phyloP scores from a whole-genome alignment of 2,329 filamentous ascomycete species.

The Talaromyces pinophilus region DNA sequence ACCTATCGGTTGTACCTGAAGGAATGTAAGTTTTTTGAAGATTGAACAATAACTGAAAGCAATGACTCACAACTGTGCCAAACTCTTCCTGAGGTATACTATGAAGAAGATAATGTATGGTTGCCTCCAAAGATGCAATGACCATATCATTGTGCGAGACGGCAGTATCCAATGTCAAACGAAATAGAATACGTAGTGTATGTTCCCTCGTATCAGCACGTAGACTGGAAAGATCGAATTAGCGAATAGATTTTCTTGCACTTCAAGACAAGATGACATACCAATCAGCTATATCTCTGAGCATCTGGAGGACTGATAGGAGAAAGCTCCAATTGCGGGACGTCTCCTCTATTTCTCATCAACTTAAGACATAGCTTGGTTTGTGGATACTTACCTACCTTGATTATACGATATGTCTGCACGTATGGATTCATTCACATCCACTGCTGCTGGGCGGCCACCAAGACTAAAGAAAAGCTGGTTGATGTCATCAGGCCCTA shows the following conservation, averaged over 20 bases:
- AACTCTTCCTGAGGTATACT: slow-evolving; percentile 27
- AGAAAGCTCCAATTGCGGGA: slow-evolving; percentile 28
- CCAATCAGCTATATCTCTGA: slow-evolving; percentile 36
- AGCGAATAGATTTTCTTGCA: neutral
- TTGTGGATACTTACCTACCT: neutral
- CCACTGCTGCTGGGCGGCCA: slow-evolving; percentile 52
- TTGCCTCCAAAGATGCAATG: slow-evolving; percentile 37
- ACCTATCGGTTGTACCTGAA: slow-evolving; percentile 35
- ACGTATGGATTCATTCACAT: slow-evolving; percentile 31
- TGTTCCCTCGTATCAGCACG: slow-evolving; percentile 35
- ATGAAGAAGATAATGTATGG: slow-evolving; percentile 36
- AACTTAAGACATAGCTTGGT: neutral
- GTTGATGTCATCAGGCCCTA: slow-evolving; percentile 46
- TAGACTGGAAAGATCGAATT: slow-evolving; percentile 33
- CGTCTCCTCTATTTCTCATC: slow-evolving; percentile 21
- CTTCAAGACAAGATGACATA: slow-evolving; percentile 26
- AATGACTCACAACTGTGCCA: slow-evolving; percentile 29
- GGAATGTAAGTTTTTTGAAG: neutral
- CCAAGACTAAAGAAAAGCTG: slow-evolving; percentile 62
- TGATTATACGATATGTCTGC: slow-evolving; percentile 28
- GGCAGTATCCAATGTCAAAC: slow-evolving; percentile 40
- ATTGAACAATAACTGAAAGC: neutral
- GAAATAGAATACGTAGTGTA: slow-evolving; percentile 38
- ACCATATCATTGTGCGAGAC: slow-evolving; percentile 34
- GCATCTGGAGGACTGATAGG: slow-evolving; percentile 38